These are phyloP conservation scores for Metarhizium sp. DNA, from an alignment of 2,329 filamentous ascomycete genomes.

Conservation along the genomic window DNA sequence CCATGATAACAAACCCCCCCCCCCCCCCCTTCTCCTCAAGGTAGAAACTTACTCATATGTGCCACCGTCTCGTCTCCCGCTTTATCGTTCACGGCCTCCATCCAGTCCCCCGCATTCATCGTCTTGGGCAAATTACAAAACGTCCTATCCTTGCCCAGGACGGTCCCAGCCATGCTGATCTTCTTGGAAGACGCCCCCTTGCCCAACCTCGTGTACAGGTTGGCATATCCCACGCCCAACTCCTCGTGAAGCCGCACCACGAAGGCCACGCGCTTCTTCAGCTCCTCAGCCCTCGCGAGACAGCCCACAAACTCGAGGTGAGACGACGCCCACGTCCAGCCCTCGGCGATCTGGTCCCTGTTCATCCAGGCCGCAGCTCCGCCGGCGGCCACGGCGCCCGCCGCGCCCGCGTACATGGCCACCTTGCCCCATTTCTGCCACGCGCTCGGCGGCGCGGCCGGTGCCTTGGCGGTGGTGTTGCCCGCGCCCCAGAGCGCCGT, in stretches of 20 bases:
- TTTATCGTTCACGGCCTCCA: slow-evolving; percentile 66
- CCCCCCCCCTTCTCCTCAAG: not conserved
- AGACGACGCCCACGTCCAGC: slow-evolving; percentile 74
- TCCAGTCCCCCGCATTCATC: slow-evolving; percentile 48
- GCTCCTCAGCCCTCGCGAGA: slow-evolving; percentile 72
- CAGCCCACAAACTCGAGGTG: slow-evolving; percentile 93
- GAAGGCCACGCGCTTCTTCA: slow-evolving; percentile 62
- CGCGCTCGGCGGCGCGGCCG: slow-evolving; percentile 14
- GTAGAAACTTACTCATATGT: slow-evolving; percentile 53
- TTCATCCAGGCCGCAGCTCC: slow-evolving; percentile 81
- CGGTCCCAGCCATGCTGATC: slow-evolving; percentile 42
- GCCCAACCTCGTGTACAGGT: slow-evolving; percentile 81
- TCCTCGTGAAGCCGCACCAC: slow-evolving; percentile 57
- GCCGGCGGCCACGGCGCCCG: slow-evolving; percentile 70
- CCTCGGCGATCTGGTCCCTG: slow-evolving; percentile 66
- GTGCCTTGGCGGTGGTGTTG: not conserved
- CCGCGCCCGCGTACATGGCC: slow-evolving; percentile 78
- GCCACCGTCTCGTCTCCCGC: slow-evolving; percentile 71
- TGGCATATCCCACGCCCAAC: slow-evolving; percentile 66
- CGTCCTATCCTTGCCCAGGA: slow-evolving; percentile 64
- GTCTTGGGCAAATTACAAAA: slow-evolving; percentile 76
- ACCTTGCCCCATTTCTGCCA: slow-evolving; percentile 82
- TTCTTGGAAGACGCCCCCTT: slow-evolving; percentile 49
- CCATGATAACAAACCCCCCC: not conserved
- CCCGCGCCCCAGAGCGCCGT: slow-evolving; percentile 51